These are phyloP conservation scores for Euphorbia celastroides DNA, from an alignment of 441 rosid genomes.

Conservation along the genomic window DNA sequence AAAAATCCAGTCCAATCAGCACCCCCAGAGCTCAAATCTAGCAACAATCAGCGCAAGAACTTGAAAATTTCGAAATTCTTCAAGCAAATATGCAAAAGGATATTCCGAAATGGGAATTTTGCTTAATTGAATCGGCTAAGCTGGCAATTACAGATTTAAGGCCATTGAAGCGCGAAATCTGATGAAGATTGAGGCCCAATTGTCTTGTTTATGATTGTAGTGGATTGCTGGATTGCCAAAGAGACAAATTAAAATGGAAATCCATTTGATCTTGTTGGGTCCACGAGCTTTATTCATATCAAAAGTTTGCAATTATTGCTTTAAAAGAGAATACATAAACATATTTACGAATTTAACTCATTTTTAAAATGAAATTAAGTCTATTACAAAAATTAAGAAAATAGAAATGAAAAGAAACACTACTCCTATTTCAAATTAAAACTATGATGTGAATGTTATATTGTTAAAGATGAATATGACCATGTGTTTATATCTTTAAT, in stretches of 20 bases:
- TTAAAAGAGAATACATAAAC: neutral
- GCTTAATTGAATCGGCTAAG: neutral
- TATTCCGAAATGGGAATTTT: neutral
- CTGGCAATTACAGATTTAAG: neutral
- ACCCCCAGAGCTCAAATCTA: slow-evolving; percentile 7
- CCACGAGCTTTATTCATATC: neutral
- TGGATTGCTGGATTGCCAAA: neutral
- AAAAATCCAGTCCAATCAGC: neutral
- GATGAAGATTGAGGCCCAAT: neutral
- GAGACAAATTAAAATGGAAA: neutral
- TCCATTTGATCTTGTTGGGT: neutral
- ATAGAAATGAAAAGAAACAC: too few species aligned
- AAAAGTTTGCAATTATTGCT: neutral
- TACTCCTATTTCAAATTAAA: too few species aligned
- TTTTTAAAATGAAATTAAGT: too few species aligned
- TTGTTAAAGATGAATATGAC: too few species aligned
- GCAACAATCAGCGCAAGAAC: neutral
- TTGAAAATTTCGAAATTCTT: neutral
- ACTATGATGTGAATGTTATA: too few species aligned
- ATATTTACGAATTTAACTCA: too few species aligned
- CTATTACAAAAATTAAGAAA: too few species aligned
- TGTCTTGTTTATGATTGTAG: neutral
- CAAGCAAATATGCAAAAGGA: neutral
- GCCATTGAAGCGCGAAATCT: neutral
- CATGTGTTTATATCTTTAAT: too few species aligned